Base-by-base conservation (phyloP, 192 early-diverging fungal species). In the Borealophlyctis nickersoniae region DNA sequence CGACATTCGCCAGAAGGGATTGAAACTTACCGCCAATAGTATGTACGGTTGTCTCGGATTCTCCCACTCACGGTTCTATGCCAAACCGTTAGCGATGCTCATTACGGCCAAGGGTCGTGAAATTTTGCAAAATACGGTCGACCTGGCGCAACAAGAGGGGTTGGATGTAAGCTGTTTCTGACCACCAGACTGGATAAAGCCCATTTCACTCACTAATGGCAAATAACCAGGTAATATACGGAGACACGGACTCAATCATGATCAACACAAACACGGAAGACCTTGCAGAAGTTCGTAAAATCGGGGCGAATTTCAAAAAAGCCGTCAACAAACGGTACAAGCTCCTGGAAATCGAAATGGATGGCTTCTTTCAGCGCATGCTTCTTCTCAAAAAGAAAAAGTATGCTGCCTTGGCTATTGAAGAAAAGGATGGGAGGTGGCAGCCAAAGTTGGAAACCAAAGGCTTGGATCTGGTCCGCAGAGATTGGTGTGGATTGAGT, bases 11-110 rank as follows among this genome's bases (percentile, higher is more conserved):
- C 97, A 99, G 68, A 80, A 84, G 51, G 97, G 93, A 45, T 81
- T 98, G 31, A 99, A 99, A 63, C 77, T 99, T 24, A 99, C 96
- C 3, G 97, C 97, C 36, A 99, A 99, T 79, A 89, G 86, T 56
- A 96, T 99, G 96, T 99, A 99, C 71, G 97, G 97, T 27, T 98
- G 96, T 79, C 76, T 99, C 30, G 97, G 97, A 9, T 96, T 91
- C 66, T 69, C 85, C 1, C 79, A 89, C 36, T 97, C 97, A 24
- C 84, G 97, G 9, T 99, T 99, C 76, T 95, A 92, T 56, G 94
- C 94, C 62, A 96, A 96, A 72, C 94, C 90, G 4, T 72, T 99
- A n/a, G 97, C 97, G 14, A 93, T 96, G 92, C 79, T 99, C 19
- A 92, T 98, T 55, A 99, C 97, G 0, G 77, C 86, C 22, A 90